Conservation (phyloP, 352 stramenopile species). For the Globisporangium mamillatum region DNA sequence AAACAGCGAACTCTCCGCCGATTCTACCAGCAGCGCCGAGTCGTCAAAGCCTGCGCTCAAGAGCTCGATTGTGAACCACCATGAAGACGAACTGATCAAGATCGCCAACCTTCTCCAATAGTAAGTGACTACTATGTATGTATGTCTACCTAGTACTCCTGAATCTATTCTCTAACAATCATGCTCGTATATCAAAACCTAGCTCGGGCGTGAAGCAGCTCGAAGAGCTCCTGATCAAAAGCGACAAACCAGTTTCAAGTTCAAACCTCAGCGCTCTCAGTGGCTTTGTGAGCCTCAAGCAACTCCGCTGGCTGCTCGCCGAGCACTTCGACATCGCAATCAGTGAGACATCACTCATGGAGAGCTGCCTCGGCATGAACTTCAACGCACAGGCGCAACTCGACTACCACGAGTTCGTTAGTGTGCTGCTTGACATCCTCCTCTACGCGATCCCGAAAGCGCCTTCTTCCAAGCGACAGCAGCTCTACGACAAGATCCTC, state of each 20-base stretch:
- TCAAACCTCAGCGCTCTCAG: not conserved
- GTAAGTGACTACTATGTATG: constrained; percentile 22
- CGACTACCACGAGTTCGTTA: constrained; percentile 47
- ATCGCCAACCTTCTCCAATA: constrained; percentile 53
- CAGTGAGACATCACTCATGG: constrained; percentile 37
- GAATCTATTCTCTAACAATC: not conserved
- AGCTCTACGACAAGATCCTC: constrained; percentile 24
- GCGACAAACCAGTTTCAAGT: constrained; percentile 9
- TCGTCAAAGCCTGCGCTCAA: constrained; percentile 17
- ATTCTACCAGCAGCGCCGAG: not conserved
- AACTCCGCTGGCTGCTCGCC: constrained; percentile 40
- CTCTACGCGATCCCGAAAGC: constrained; percentile 38
- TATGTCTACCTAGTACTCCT: not conserved
- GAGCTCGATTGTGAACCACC: constrained; percentile 15
- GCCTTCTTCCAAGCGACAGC: constrained; percentile 19
- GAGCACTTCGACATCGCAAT: constrained; percentile 34
- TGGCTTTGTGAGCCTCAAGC: constrained; percentile 53
- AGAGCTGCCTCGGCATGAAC: constrained; percentile 62
- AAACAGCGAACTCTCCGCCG: not conserved
- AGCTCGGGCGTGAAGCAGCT: constrained; percentile 44
- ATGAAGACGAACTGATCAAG: constrained; percentile 46
- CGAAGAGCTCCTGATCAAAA: constrained; percentile 32
- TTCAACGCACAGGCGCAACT: constrained; percentile 51
- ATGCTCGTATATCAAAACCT: not conserved
- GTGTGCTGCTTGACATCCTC: constrained; percentile 54